Conservation (phyloP, 495 filamentous ascomycete genomes). For the Penicillium atrosanguineum region DNA sequence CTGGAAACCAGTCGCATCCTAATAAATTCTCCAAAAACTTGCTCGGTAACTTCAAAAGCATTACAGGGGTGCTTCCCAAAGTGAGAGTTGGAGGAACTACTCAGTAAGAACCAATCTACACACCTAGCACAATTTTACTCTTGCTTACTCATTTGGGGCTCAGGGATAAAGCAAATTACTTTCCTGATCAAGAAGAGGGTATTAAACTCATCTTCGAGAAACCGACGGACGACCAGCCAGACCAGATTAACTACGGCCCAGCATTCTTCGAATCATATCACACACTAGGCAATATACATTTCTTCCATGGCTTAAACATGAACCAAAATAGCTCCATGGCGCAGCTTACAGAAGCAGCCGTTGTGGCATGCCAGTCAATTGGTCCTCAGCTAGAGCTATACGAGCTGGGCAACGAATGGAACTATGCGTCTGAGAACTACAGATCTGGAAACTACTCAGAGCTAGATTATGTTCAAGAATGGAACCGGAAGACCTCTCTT, state of each 20-base stretch:
- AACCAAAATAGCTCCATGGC: conserved; percentile 12
- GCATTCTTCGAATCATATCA: conserved; percentile 22
- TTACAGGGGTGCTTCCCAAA: conserved; percentile 14
- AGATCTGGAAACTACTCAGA: conserved; percentile 12
- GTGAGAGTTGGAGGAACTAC: conserved; percentile 24
- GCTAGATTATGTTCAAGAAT: conserved; percentile 14
- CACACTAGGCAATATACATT: conserved; percentile 10
- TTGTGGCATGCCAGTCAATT: conserved; percentile 10
- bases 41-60: conserved; percentile 13
- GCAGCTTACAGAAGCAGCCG: conserved; percentile 5
- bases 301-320: conserved; percentile 18
- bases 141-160: no score
- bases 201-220: conserved; percentile 11
- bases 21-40: conserved; percentile 23
- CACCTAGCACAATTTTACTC: no score
- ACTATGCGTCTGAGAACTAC: conserved; percentile 8
- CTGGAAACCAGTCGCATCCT: conserved; percentile 22
- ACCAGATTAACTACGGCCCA: conserved; percentile 17
- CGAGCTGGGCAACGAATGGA: conserved; percentile 20
- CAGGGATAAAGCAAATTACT: conserved; percentile 16
- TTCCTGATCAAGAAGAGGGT: conserved; percentile 12
- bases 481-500: conserved; percentile 13
- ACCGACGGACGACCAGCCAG: conserved; percentile 15
- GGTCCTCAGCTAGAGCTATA: conserved; percentile 10
- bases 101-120: conserved; percentile 11